phyloP scores from a whole-genome alignment of 768 basidiomycete genomes.

The Xerocomus spinulosus region DNA sequence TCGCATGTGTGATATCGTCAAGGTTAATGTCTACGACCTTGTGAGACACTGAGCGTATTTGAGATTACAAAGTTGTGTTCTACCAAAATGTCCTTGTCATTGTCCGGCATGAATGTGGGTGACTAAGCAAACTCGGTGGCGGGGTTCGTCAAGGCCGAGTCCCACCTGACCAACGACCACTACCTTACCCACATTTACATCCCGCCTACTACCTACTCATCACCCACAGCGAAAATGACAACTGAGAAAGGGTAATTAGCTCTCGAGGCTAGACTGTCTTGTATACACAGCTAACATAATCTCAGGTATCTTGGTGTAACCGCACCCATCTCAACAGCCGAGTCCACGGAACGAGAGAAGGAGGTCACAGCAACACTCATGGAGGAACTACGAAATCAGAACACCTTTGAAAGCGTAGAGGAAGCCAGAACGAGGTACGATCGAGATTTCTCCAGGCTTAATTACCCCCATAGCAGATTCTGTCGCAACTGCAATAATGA shows the following conservation, averaged over 20 bases:
- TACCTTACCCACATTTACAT: slow-evolving; percentile 8
- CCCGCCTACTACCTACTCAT: slow-evolving; percentile 5
- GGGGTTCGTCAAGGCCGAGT: slow-evolving; percentile 2
- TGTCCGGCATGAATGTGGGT: neutral
- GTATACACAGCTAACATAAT: slow-evolving; percentile 9
- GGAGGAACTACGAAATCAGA: slow-evolving; percentile 83
- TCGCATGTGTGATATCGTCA: too few species aligned
- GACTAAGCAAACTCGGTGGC: slow-evolving; percentile 26
- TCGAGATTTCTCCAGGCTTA: slow-evolving; percentile 9
- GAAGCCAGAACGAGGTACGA: slow-evolving; percentile 81
- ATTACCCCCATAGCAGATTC: slow-evolving; percentile 3
- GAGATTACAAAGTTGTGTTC: too few species aligned
- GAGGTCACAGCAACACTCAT: slow-evolving; percentile 82
- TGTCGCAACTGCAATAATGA: slow-evolving; percentile 2
- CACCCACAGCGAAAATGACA: slow-evolving; percentile 30
- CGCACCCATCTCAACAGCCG: slow-evolving; percentile 73
- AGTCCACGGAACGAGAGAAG: slow-evolving; percentile 75
- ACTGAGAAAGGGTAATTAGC: slow-evolving; percentile 39
- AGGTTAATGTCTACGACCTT: too few species aligned
- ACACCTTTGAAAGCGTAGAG: slow-evolving; percentile 85
- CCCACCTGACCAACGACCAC: slow-evolving; percentile 17
- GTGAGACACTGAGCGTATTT: too few species aligned
- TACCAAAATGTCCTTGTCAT: too few species aligned
- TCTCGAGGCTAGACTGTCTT: slow-evolving; percentile 3
- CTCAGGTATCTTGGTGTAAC: slow-evolving; percentile 76